phyloP scores from a whole-genome alignment of 345 rosid genomes.

The Eucalyptus tenuipes region DNA sequence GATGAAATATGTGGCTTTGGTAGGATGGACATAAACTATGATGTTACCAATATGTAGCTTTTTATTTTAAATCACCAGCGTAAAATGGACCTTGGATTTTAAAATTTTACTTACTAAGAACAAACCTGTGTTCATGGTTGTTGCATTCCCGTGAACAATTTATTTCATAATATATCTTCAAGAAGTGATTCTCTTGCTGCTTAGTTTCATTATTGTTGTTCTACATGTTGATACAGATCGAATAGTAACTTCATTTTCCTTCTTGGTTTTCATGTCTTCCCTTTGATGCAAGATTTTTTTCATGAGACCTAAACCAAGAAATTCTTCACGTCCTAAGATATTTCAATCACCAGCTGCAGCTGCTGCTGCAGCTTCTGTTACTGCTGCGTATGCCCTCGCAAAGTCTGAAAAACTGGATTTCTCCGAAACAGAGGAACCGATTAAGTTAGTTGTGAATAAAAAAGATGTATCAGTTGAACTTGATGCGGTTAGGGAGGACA shows the following conservation, averaged over 20 bases:
- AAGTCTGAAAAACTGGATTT: slow-evolving; percentile 68
- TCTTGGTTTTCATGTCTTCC: neutral
- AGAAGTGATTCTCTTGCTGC: neutral
- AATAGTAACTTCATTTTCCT: neutral
- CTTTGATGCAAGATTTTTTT: slow-evolving; percentile 43
- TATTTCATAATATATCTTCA: neutral
- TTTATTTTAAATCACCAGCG: neutral
- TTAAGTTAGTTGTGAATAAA: slow-evolving; percentile 21
- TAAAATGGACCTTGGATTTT: neutral
- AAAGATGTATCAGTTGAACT: slow-evolving; percentile 29
- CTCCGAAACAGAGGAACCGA: slow-evolving; percentile 19
- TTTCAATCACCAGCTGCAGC: slow-evolving; percentile 94
- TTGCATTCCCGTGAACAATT: neutral
- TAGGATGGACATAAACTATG: neutral
- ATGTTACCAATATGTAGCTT: neutral
- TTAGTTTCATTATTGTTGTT: neutral
- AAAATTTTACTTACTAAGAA: neutral
- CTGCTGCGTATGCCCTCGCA: slow-evolving; percentile 91
- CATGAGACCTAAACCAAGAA: slow-evolving; percentile 71
- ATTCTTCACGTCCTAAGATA: slow-evolving; percentile 57
- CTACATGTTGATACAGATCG: neutral
- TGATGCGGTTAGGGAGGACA: slow-evolving; percentile 59
- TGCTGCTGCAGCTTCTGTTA: slow-evolving; percentile 96
- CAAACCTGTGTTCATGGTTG: neutral
- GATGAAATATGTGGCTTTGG: neutral